Evolutionary conservation across 2,329 filamentous ascomycete species (phyloP).

Genomic region (Ceratocystis colombiana): DNA sequence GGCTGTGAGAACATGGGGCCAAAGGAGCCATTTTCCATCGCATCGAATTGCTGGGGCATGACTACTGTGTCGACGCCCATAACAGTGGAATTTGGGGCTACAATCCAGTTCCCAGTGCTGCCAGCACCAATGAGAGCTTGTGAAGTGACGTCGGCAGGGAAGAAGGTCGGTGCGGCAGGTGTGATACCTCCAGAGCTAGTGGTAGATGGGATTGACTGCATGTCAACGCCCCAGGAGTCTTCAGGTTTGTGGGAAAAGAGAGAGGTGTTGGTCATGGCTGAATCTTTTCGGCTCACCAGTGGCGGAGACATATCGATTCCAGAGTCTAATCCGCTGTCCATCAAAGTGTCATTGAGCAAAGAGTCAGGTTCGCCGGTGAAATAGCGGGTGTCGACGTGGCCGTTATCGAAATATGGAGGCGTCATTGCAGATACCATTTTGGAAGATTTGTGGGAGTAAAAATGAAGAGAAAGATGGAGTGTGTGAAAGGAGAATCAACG

Average conservation of each 20-base stretch:
- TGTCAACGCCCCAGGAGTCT: slow-evolving; percentile 50
- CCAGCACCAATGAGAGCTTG: slow-evolving; percentile 30
- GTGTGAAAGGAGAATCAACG: not conserved
- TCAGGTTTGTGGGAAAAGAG: slow-evolving; percentile 57
- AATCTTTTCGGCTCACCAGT: slow-evolving; percentile 54
- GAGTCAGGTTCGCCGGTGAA: slow-evolving; percentile 3
- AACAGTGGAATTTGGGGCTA: not conserved
- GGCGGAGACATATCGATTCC: slow-evolving; percentile 51
- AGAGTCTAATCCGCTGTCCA: slow-evolving; percentile 41
- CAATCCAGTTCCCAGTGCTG: slow-evolving; percentile 54
- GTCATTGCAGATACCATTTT: slow-evolving; percentile 22
- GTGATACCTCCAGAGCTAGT: slow-evolving; percentile 37
- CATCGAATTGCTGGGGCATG: slow-evolving; percentile 56
- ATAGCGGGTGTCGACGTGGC: slow-evolving; percentile 10
- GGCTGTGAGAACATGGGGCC: slow-evolving; percentile 46
- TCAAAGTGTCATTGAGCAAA: slow-evolving; percentile 18
- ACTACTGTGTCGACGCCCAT: slow-evolving; percentile 47
- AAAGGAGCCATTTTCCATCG: slow-evolving; percentile 45
- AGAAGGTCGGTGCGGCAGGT: not conserved
- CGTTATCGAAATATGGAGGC: slow-evolving; percentile 12
- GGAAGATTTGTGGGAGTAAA: slow-evolving; percentile 1
- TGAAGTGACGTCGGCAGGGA: not conserved
- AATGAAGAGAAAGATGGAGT: slow-evolving; percentile 2
- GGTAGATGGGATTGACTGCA: slow-evolving; percentile 54
- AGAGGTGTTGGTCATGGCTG: slow-evolving; percentile 41